Evolutionary conservation across 805 yeast species (phyloP).

Genomic region (Sungouiozyma intestinalis): DNA sequence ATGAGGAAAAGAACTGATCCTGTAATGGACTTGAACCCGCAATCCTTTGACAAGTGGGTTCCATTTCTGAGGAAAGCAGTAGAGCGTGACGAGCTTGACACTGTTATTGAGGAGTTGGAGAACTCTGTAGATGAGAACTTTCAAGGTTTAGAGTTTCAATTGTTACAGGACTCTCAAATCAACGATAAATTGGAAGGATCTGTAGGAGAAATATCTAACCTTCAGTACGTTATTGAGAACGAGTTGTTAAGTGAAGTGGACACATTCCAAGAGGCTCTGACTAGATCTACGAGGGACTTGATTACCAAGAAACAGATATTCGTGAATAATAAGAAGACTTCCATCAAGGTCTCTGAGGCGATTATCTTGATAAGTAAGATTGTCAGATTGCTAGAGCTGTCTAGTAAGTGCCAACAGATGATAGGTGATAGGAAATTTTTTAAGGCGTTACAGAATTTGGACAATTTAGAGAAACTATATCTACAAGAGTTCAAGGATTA

Average conservation of each 20-base stretch:
- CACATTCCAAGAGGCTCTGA: constrained; percentile 46
- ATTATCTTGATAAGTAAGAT: constrained; percentile 59
- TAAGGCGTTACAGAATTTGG: constrained; percentile 75
- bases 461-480: constrained; percentile 60
- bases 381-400: constrained; percentile 71
- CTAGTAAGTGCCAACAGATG: constrained; percentile 76
- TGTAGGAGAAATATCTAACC: constrained; percentile 50
- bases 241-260: constrained; percentile 43
- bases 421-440: constrained; percentile 67
- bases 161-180: constrained; percentile 27
- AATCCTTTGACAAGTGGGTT: constrained; percentile 26
- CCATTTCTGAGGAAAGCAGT: constrained; percentile 23
- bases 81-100: constrained; percentile 18
- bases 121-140: constrained; percentile 28
- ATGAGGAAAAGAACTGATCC: constrained; percentile 8
- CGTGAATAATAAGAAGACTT: constrained; percentile 51
- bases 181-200: constrained; percentile 34
- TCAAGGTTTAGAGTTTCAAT: constrained; percentile 24
- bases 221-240: constrained; percentile 46
- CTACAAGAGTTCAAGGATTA: constrained; percentile 61
- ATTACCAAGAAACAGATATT: constrained; percentile 50
- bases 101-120: constrained; percentile 20
- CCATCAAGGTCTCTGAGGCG: constrained; percentile 61
- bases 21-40: constrained; percentile 20
- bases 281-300: constrained; percentile 56